Percentiles rank a stretch among this genome's conserved stretches.
Conservation (phyloP, 2,329 filamentous ascomycete species). For the Calonectria honghensis region DNA sequence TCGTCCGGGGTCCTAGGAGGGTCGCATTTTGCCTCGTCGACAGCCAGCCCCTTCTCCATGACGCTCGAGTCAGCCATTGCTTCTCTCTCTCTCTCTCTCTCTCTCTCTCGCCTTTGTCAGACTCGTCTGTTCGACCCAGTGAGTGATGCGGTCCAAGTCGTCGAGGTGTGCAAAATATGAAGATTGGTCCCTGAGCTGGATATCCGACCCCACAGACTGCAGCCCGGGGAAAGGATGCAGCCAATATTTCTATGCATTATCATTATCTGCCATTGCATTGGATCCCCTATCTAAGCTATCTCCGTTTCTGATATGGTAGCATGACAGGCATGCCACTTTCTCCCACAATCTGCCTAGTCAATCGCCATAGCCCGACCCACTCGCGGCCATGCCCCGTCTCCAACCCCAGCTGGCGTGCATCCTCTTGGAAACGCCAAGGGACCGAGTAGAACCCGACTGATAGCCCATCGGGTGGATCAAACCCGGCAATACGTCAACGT, state of each 20-base stretch:
- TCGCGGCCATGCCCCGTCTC: background rate
- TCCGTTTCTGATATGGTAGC: constrained; percentile 27
- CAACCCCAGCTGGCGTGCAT: constrained; percentile 1
- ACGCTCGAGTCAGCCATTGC: constrained; percentile 23
- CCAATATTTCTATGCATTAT: constrained; percentile 36
- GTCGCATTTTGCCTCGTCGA: constrained; percentile 29
- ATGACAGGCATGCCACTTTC: constrained; percentile 9
- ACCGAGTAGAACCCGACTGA: background rate
- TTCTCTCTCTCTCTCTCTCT: too few relatives aligned
- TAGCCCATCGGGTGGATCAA: constrained; percentile 14
- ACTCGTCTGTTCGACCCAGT: background rate
- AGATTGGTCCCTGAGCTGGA: background rate
- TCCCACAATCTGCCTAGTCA: constrained; percentile 12
- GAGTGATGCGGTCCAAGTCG: constrained; percentile 2
- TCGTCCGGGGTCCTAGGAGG: constrained; percentile 25
- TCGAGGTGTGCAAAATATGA: background rate
- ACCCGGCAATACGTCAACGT: constrained; percentile 25
- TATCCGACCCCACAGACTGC: constrained; percentile 22
- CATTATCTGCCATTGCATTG: constrained; percentile 31
- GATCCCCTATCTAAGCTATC: constrained; percentile 35
- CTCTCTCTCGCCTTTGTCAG: too few relatives aligned
- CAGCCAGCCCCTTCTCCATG: constrained; percentile 29
- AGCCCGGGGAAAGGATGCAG: constrained; percentile 22
- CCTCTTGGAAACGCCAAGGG: constrained; percentile 26
- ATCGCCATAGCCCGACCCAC: constrained; percentile 12